Evolutionary conservation across 768 basidiomycete genomes (phyloP), one percentile per base, ranked within the genome.

Genomic region (Collybia nuda): DNA sequence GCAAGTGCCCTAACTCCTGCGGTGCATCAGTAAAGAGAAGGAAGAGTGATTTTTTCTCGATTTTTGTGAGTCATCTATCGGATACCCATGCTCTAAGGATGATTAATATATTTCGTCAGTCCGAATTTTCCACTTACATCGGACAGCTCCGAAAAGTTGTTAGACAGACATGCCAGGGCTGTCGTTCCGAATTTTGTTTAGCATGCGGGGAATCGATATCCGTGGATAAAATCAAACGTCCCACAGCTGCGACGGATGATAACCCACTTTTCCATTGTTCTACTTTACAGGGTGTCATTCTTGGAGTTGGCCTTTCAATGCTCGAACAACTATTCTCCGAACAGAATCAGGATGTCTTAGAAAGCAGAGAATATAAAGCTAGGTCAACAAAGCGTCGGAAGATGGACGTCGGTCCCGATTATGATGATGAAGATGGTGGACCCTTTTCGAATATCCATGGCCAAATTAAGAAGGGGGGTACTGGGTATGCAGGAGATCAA

Each of bases 261-360:
- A 79, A 81, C 48, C 76, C 78, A 11, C 69, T 96, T 51, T 91
- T 95, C 62, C 94, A 97, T 68, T 97, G 94, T 67, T 79, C 90
- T 5, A 89, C 91, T 61, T 65, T 96, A 29, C 89, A 97, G 69
- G 95, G 94, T 35, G 82, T 91, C 12, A 85, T 97, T 55, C 74
- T 98, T 5, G 95, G 94, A n/a, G 78, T 96, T 35, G 94, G 95
- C 7, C 78, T 96, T 39, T 82, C 82, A 29, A 92, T 92, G 83
- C 77, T 96, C 38, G 92, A 96, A 66, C 76, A 82, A 47, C 67
- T 78, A 29, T 95, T 86, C 62, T 65, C 75, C 29, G 82, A 86
- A 36, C 81, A 84, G 46, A 69, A 56, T 28, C 68, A 72, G 49
- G 73, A 74, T 24, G 52, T 64, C 18, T 26, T 58, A 15, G 69